A percentile compares a stretch with the other conserved stretches of the same genome.
These are phyloP conservation scores for Geotrichum ghanense DNA, from an alignment of 805 yeast genomes.

Conservation along the genomic window DNA sequence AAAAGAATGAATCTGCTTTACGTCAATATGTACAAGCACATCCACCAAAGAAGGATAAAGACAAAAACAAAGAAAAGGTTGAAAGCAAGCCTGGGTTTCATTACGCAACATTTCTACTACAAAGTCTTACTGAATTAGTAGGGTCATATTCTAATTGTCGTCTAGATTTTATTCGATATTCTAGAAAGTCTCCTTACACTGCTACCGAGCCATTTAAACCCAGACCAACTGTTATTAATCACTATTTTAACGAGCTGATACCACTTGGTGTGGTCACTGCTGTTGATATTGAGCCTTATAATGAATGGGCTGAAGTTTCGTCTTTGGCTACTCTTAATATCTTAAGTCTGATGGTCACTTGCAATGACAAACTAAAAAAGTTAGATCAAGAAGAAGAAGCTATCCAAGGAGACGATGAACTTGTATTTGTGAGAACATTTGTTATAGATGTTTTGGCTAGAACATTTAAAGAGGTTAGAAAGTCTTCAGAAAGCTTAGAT, in stretches of 20 bases:
- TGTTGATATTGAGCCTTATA: constrained; percentile 8
- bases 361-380: constrained; percentile 32
- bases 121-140: constrained; percentile 55
- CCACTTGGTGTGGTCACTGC: constrained; percentile 35
- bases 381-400: constrained; percentile 23
- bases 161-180: constrained; percentile 68
- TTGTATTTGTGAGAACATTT: constrained; percentile 62
- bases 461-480: constrained; percentile 42
- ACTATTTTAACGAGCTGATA: constrained; percentile 63
- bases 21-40: not conserved
- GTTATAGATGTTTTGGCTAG: constrained; percentile 58
- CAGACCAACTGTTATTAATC: constrained; percentile 64
- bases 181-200: constrained; percentile 39
- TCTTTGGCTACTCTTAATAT: constrained; percentile 51
- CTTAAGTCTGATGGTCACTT: constrained; percentile 49
- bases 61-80: constrained; percentile 5
- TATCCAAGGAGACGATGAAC: constrained; percentile 42
- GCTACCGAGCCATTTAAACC: constrained; percentile 35
- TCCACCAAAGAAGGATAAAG: constrained; percentile 7
- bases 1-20: constrained; percentile 13
- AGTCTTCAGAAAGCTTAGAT: constrained; percentile 28
- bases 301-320: constrained; percentile 42
- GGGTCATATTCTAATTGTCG: constrained; percentile 74
- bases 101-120: constrained; percentile 59
- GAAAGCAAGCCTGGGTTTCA: constrained; percentile 28